Base-by-base conservation (phyloP, 1,139 yeast genomes). In the Wickerhamomyces sp. region DNA sequence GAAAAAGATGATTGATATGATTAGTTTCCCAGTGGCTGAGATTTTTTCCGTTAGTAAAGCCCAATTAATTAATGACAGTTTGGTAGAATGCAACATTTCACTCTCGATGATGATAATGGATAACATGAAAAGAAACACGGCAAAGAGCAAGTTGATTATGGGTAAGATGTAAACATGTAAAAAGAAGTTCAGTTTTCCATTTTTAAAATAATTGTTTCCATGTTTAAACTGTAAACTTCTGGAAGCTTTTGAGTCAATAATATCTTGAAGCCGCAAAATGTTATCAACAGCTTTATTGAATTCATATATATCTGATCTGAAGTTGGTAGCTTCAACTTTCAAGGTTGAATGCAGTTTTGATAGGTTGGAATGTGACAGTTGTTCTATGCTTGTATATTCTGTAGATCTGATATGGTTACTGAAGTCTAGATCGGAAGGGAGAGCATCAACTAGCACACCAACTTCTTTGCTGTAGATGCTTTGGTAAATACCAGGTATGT, bases 41-140 rank as follows among this genome's bases (percentile, higher is more conserved):
- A 58, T 47, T 7, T 63, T 55, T 1, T 50, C 43, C 3, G 61
- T 47, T n/a, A 68, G 51, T 16, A 82, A 54, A 10, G 73, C 41
- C 2, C 26, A 19, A 48, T 84, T 81, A 35, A 86, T 73, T 10
- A 84, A 56, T 10, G 90, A 82, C 15, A 80, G 60, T 37, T 59
- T 65, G 2, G 92, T 79, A 6, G 88, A 83, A 56, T 86, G 90
- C 42, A 84, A 70, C 35, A 83, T 66, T 57, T 87, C 96, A 15
- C 92, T 81, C 64, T 84, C 81, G 17, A 83, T 69, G 8, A 87
- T 65, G 1, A 77, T 56, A 13, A 78, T 60, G 0, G 90, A 76
- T 17, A 82, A 52, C 0, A 63, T 33, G 1, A 72, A 65, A 4
- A 83, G 60, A 3, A 65, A 36, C 0, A 62, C 34, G 0, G 78